Evolutionary conservation across 768 basidiomycete genomes (phyloP).

Genomic region (Lactifluus pinguis): DNA sequence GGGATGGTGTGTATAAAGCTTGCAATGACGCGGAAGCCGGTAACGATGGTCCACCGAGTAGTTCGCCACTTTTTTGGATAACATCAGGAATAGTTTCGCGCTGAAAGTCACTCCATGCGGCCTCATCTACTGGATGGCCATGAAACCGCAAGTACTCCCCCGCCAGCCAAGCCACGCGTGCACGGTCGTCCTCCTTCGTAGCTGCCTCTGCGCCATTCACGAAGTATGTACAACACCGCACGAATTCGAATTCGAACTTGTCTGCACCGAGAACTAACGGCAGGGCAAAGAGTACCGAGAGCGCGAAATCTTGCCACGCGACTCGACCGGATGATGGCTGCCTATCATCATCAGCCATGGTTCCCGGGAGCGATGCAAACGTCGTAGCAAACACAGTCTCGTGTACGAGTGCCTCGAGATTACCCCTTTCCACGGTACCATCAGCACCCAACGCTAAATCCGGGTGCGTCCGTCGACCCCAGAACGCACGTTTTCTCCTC

Average conservation of each 20-base stretch:
- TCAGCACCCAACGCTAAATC: constrained; percentile 42
- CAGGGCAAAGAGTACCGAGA: constrained; percentile 49
- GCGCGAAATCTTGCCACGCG: constrained; percentile 57
- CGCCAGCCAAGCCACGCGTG: constrained; percentile 55
- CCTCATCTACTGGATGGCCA: constrained; percentile 40
- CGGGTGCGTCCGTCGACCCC: constrained; percentile 71
- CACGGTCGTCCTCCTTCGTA: constrained; percentile 29
- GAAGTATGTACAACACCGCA: constrained; percentile 56
- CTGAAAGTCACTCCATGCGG: constrained; percentile 52
- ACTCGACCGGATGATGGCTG: constrained; percentile 17
- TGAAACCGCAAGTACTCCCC: constrained; percentile 56
- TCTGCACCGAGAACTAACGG: constrained; percentile 46
- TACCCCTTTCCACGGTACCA: constrained; percentile 49
- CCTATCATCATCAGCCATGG: background rate
- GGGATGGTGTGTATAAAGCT: constrained; percentile 44
- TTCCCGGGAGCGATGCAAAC: constrained; percentile 28
- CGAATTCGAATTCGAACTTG: constrained; percentile 63
- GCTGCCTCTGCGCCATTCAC: constrained; percentile 45
- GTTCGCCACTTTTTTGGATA: constrained; percentile 14
- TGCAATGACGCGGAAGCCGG: constrained; percentile 43
- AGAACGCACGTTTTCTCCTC: constrained; percentile 61
- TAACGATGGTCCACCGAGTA: constrained; percentile 25
- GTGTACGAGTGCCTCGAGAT: constrained; percentile 71
- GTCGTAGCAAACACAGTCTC: constrained; percentile 75
- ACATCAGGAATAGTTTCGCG: constrained; percentile 41